Base-by-base conservation (phyloP, 1,284 basidiomycete species). In the Tilletia caries region DNA sequence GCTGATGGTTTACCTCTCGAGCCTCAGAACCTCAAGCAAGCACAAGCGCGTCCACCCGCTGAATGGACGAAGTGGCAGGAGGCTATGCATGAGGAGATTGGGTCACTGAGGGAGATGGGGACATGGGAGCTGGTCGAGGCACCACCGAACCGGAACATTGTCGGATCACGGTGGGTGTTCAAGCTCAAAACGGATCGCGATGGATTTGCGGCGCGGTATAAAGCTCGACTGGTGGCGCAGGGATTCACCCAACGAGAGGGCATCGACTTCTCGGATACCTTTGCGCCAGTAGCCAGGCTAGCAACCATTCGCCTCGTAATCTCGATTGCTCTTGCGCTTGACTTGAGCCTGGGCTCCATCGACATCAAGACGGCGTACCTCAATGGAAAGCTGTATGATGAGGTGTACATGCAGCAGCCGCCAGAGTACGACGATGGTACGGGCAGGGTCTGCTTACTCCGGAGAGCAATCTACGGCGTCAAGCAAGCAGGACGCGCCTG, bases 221-320 rank as follows among this genome's bases (percentile, higher is more conserved):
- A 87, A 64, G 86, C 84, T 0, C 66, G 79, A 0, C 78, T 86
- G 0, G 84, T 86, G 0, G 86, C 85, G 0, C 80, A 84, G 48
- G 87, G 86, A 1, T 87, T 85, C 77, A 74, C 75, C 0, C 87
- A 88, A 73, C 69, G 77, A 0, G 76, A 78, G 2, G 84, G 86
- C 0, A 58, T 85, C 0, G 84, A 87, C 69, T 87, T 84, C 70
- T 80, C 82, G 23, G 77, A 86, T 37, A 86, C 84, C 0, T 86
- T 80, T 65, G 75, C 85, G 0, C 86, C 85, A 0, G 82, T 86
- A 0, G 83, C 82, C 6, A 76, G 81, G 18, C 78, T 85, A 1
- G 69, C 81, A 0, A 83, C 84, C 0, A 79, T 86, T 20, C 72
- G 83, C 0, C 68, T 82, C 1, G 65, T 86, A 1, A 75, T 86